These are phyloP conservation scores for Fusarium coicis DNA, from an alignment of 2,329 filamentous ascomycete genomes.

Conservation along the genomic window DNA sequence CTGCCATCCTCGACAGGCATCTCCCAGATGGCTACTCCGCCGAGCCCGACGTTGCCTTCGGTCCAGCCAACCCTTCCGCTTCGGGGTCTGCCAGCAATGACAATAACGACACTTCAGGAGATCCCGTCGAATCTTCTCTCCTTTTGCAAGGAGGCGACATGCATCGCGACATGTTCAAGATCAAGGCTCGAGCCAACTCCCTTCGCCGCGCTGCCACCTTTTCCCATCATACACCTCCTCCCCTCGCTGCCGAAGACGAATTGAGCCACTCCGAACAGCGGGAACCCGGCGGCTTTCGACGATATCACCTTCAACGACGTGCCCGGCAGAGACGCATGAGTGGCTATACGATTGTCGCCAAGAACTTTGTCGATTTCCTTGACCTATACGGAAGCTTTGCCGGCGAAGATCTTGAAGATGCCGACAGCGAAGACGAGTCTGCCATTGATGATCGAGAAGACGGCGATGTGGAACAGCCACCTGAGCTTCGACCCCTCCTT, in stretches of 20 bases:
- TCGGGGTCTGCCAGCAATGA: conserved; percentile 21
- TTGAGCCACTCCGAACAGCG: conserved; percentile 53
- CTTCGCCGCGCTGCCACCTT: conserved; percentile 74
- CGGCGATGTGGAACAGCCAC: conserved; percentile 56
- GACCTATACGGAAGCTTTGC: conserved; percentile 82
- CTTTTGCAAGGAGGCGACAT: conserved; percentile 81
- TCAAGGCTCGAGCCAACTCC: conserved; percentile 67
- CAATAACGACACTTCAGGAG: conserved; percentile 46
- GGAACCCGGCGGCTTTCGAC: conserved; percentile 60
- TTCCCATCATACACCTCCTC: conserved; percentile 60
- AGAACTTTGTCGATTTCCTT: conserved; percentile 79
- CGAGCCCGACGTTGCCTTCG: conserved; percentile 50
- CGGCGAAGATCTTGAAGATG: conserved; percentile 72
- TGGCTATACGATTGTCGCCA: conserved; percentile 65
- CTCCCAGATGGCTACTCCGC: conserved; percentile 55
- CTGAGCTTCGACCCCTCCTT: conserved; percentile 68
- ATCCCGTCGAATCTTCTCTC: conserved; percentile 70
- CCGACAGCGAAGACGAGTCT: conserved; percentile 66
- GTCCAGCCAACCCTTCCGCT: conserved; percentile 23
- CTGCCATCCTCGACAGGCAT: conserved; percentile 52
- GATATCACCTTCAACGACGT: conserved; percentile 53
- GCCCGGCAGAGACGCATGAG: conserved; percentile 53
- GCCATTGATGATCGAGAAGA: conserved; percentile 61
- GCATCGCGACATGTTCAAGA: conserved; percentile 80
- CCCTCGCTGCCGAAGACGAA: conserved; percentile 45